Evolutionary conservation across 1,284 basidiomycete species (phyloP).

Genomic region (Ceratobasidium sp.): DNA sequence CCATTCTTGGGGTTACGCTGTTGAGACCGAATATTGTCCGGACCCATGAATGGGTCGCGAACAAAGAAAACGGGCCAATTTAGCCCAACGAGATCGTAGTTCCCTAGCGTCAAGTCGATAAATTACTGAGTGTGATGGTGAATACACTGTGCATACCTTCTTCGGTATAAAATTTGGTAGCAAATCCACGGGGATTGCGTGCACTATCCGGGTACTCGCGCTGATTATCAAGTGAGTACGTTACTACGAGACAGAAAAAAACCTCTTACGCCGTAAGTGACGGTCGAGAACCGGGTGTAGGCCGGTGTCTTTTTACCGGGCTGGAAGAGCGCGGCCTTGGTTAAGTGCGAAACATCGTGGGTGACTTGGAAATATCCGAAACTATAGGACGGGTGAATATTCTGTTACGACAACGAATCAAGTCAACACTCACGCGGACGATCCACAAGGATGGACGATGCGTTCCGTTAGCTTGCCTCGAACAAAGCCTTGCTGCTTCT

Average conservation of each 20-base stretch:
- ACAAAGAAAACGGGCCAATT: constrained; percentile 94
- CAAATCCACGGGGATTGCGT: constrained; percentile 93
- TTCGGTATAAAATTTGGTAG: constrained; percentile 87
- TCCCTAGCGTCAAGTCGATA: constrained; percentile 48
- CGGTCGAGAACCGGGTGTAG: constrained; percentile 89
- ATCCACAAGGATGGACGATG: constrained; percentile 58
- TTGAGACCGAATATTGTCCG: constrained; percentile 55
- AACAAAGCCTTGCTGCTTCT: constrained; percentile 58
- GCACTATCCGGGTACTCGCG: constrained; percentile 90
- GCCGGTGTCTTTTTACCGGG: constrained; percentile 71
- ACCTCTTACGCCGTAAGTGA: constrained; percentile 59
- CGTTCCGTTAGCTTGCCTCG: constrained; percentile 55
- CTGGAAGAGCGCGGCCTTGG: constrained; percentile 78
- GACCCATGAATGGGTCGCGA: constrained; percentile 68
- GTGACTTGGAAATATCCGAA: constrained; percentile 67
- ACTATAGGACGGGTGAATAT: neutral
- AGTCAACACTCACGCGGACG: constrained; percentile 54
- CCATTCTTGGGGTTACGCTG: constrained; percentile 55
- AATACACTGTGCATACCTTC: constrained; percentile 84
- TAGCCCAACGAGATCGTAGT: constrained; percentile 58
- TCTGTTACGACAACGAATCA: neutral
- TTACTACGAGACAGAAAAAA: neutral
- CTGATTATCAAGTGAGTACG: constrained; percentile 65
- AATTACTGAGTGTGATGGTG: neutral
- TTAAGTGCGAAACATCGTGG: constrained; percentile 85